phyloP scores from a whole-genome alignment of 2,329 filamentous ascomycete genomes.

The Akanthomyces lecanii region DNA sequence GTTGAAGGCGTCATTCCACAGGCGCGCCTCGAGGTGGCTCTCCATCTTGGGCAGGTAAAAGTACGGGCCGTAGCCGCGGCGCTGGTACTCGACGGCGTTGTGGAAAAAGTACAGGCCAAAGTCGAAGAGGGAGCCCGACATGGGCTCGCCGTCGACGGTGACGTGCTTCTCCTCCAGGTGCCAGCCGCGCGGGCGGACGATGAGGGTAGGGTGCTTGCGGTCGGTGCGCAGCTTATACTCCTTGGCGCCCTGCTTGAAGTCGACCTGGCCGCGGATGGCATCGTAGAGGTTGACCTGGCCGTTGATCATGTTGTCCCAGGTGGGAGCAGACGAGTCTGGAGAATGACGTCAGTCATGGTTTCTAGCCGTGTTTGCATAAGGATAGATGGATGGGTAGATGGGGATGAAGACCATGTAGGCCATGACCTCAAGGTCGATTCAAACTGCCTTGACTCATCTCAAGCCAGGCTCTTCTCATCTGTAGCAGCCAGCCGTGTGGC shows the following conservation, averaged over 20 bases:
- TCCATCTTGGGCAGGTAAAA: conserved; percentile 99
- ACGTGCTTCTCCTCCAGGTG: conserved; percentile 98
- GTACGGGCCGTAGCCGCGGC: conserved; percentile 84
- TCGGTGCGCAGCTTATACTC: conserved; percentile 97
- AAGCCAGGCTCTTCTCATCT: not conserved
- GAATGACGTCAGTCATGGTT: conserved; percentile 8
- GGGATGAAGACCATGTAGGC: not conserved
- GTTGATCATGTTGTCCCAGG: conserved; percentile 99
- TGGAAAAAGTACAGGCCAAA: conserved; percentile 99
- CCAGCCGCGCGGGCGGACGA: conserved; percentile 93
- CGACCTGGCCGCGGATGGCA: conserved; percentile 85
- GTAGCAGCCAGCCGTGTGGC: not conserved
- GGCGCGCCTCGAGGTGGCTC: conserved; percentile 89
- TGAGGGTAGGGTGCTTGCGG: conserved; percentile 78
- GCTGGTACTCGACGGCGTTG: conserved; percentile 86
- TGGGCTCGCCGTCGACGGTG: conserved; percentile 89
- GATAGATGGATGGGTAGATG: not conserved
- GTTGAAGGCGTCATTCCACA: conserved; percentile 99
- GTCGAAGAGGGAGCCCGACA: conserved; percentile 89
- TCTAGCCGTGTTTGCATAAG: conserved; percentile 18
- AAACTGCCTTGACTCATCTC: not conserved
- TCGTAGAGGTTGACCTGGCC: conserved; percentile 98
- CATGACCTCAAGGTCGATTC: too few relatives aligned
- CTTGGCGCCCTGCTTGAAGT: conserved; percentile 93
- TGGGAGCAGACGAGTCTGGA: conserved; percentile 86